Base-by-base conservation (phyloP, 2,329 filamentous ascomycete genomes). In the Penicillium occitanis region DNA sequence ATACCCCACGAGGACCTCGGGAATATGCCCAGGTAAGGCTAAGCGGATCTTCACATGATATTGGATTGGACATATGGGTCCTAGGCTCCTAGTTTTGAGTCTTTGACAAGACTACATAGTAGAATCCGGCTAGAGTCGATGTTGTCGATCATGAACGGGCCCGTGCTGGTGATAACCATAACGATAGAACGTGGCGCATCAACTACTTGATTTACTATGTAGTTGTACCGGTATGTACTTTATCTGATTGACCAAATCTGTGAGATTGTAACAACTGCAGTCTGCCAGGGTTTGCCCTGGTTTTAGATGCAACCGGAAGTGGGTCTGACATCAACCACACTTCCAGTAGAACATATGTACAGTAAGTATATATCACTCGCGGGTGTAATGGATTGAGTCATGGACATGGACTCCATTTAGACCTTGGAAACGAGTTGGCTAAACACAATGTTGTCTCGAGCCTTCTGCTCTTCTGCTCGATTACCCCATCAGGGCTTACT, bases 1-100 rank as follows among this genome's bases (percentile, higher is more conserved):
- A 33, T 30, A 40, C 19, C 33, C 33, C n/a, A 57, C 53, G n/a
- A 53, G 10, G 30, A 22, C 30, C 35, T 11, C 57, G 57, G 57
- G 28, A 25, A 30, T 60, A 60, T 60, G n/a, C 14, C 57, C 57
- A 60, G 57, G 57, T 30, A 60, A 11, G 57, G 57, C 40, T 40
- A 60, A 46, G 57, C 57, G 57, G 57, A 46, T 60, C 57, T 33
- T 37, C 22, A 22, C 35, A 44, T 35, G 51, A 19, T 13, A 13
- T 33, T 35, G 51, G 30, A 55, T 14, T 35, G 10, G 50, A 14
- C 17, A 22, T 50, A 22, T 50, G 10, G 14, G 8, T 42, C 44
- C 25, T 25, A 25, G 25, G 25, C 25, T 22, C 4, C 6, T 46
- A 13, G 10, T 46, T 8, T n/a, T n/a, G 7, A 44, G 42, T 44